Percentiles rank a stretch among this genome's conserved stretches.
Evolutionary conservation across 148 eudicot genomes (phyloP).

Genomic region (Pharnaceum exiguum): DNA sequence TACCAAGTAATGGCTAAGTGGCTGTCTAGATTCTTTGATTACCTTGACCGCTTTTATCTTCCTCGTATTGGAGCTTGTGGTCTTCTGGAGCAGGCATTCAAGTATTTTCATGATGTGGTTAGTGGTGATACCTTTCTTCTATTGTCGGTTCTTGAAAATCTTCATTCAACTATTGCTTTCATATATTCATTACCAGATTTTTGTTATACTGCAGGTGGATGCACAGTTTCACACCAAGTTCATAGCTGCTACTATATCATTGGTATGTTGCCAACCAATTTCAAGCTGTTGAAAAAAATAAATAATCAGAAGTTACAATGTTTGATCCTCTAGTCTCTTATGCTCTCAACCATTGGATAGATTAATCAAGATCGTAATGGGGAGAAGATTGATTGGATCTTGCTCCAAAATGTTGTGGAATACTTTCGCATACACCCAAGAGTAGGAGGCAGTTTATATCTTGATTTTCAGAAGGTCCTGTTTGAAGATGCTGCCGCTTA

Average conservation of each 20-base stretch:
- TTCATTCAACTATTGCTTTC: neutral
- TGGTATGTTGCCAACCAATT: slow-evolving; percentile 20
- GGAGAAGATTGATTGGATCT: slow-evolving; percentile 13
- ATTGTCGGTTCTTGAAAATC: no score
- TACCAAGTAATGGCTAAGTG: slow-evolving; percentile 27
- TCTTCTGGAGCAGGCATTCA: slow-evolving; percentile 20
- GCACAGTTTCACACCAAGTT: slow-evolving; percentile 11
- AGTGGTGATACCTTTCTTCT: no score
- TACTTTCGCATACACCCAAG: slow-evolving; percentile 11
- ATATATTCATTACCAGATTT: neutral
- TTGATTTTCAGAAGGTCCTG: slow-evolving; percentile 24
- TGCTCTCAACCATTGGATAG: slow-evolving; percentile 10
- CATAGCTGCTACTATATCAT: slow-evolving; percentile 17
- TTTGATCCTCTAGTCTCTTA: neutral
- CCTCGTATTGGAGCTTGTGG: slow-evolving; percentile 16
- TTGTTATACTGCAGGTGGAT: slow-evolving; percentile 20
- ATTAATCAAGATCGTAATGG: slow-evolving; percentile 34
- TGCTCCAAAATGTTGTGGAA: slow-evolving; percentile 24
- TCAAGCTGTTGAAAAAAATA: neutral
- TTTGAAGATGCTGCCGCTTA: slow-evolving; percentile 23
- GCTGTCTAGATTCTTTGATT: slow-evolving; percentile 34
- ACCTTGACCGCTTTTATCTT: slow-evolving; percentile 32
- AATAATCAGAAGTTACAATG: neutral
- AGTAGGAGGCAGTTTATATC: slow-evolving; percentile 12
- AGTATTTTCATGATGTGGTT: slow-evolving; percentile 28